A percentile compares a stretch with the other conserved stretches of the same genome.
Conservation (phyloP, 2,329 filamentous ascomycete species). For the Penicillium sp. region DNA sequence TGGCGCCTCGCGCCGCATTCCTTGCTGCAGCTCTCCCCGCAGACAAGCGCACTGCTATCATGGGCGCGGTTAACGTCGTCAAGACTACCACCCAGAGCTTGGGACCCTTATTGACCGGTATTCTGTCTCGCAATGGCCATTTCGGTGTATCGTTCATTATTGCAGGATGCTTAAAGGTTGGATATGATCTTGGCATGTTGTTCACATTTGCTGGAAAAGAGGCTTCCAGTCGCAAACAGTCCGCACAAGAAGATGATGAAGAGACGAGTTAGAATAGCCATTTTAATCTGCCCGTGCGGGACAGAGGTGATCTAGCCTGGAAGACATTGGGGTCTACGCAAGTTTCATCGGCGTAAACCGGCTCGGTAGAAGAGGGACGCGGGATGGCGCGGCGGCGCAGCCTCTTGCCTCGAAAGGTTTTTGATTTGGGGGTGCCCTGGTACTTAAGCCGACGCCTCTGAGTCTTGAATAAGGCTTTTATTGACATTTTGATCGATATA, state of each 20-base stretch:
- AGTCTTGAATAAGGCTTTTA: background rate
- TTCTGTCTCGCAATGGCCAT: conserved; percentile 52
- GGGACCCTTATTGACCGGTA: conserved; percentile 63
- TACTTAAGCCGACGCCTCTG: too few species aligned
- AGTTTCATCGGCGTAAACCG: too few species aligned
- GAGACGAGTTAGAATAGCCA: conserved; percentile 9
- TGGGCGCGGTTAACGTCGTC: conserved; percentile 66
- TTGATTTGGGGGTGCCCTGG: too few species aligned
- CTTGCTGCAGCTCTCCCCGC: conserved; percentile 62
- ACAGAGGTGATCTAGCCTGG: too few species aligned
- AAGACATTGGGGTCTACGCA: too few species aligned
- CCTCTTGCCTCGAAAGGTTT: too few species aligned
- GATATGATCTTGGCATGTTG: conserved; percentile 59
- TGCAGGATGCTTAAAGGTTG: conserved; percentile 60
- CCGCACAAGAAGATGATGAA: conserved; percentile 13
- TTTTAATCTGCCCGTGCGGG: too few species aligned
- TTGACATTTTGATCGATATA: conserved; percentile 6
- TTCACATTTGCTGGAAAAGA: conserved; percentile 45
- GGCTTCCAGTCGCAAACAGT: conserved; percentile 16
- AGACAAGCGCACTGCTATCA: conserved; percentile 65
- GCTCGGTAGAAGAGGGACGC: too few species aligned
- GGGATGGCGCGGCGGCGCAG: too few species aligned
- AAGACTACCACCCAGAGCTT: conserved; percentile 62
- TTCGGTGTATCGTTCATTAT: conserved; percentile 62
- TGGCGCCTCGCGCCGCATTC: conserved; percentile 66